Evolutionary conservation across 1,284 basidiomycete species (phyloP), one percentile per base, ranked within the genome.

Genomic region (Irpex lacteus): DNA sequence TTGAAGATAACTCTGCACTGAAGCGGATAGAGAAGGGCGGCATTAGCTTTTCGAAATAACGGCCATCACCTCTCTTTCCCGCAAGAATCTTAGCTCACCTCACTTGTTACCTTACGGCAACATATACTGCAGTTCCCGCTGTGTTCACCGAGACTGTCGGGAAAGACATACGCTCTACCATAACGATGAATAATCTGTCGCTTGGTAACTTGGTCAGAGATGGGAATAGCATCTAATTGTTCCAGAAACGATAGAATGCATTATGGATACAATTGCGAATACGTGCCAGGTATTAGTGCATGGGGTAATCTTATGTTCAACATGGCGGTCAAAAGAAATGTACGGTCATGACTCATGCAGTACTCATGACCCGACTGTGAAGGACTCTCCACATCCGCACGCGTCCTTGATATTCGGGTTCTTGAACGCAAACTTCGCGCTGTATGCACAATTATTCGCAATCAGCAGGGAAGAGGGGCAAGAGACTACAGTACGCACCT

Each of bases 361-460:
- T 34, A 47, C 40, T 60, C 49, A 73, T 66, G 72, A 71, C 32
- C 70, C 72, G 5, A 94, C 84, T 63, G 82, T 90, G 77, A 94
- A 94, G 1, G 92, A 96, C 78, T 97, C 95, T 70, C 95, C 95
- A 73, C 95, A 98, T 63, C 95, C 95, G 76, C 95, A 98, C 9
- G 94, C 92, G 72, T 97, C 96, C 78, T 92, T 94, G 72, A 93
- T 87, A 74, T 93, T 92, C 13, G 91, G 91, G 74, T 94, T 98
- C 79, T 92, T 90, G 79, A 98, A 98, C 32, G 92, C 88, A 71
- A 98, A 98, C 78, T 94, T 95, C 62, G 94, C 90, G 73, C 93
- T 94, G 71, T 9, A 60, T 21, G 5, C n/a, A 54, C 26, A 26
- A 3, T 3, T 26, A 3, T 26, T 62, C 54, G 53, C 57, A 54